Percentiles rank a stretch among this genome's conserved stretches.
phyloP scores from a whole-genome alignment of 2,329 filamentous ascomycete genomes.

The Diaporthe ilicicola region DNA sequence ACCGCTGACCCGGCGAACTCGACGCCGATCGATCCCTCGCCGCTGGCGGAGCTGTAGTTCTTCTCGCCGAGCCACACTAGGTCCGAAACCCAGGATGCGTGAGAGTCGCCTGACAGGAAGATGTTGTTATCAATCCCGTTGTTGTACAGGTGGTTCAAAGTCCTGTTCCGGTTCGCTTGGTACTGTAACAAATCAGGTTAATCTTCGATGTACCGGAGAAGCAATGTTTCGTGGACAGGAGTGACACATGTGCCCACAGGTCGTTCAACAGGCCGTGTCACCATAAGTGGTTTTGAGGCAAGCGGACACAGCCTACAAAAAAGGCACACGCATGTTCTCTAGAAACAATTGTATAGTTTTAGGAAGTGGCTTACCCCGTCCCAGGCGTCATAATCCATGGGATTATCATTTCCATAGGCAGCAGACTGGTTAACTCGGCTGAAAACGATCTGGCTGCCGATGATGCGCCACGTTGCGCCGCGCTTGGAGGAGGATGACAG shows the following conservation, averaged over 20 bases:
- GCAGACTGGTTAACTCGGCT: constrained; percentile 47
- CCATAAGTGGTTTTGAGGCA: too few species aligned
- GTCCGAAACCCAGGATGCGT: constrained; percentile 69
- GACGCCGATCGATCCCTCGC: constrained; percentile 65
- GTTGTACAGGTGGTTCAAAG: constrained; percentile 70
- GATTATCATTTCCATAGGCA: constrained; percentile 42
- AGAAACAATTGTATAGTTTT: background rate
- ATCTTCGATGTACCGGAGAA: background rate
- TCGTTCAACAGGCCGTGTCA: too few species aligned
- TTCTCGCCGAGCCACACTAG: constrained; percentile 65
- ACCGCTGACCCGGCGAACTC: constrained; percentile 76
- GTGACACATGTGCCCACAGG: too few species aligned
- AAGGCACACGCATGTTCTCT: too few species aligned
- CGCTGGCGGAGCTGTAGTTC: constrained; percentile 61
- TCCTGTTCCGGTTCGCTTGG: constrained; percentile 74
- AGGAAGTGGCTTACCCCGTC: constrained; percentile 38
- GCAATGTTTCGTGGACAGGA: background rate
- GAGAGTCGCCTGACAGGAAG: constrained; percentile 75
- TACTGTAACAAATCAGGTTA: constrained; percentile 50
- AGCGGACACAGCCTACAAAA: background rate
- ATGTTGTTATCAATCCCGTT: constrained; percentile 78
- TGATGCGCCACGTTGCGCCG: constrained; percentile 74
- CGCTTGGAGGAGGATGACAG: constrained; percentile 66
- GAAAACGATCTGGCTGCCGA: constrained; percentile 78
- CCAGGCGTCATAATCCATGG: constrained; percentile 61